Evolutionary conservation across 2,329 filamentous ascomycete genomes (phyloP), one percentile per base, ranked within the genome.

Genomic region (Colletotrichum nymphaeae): DNA sequence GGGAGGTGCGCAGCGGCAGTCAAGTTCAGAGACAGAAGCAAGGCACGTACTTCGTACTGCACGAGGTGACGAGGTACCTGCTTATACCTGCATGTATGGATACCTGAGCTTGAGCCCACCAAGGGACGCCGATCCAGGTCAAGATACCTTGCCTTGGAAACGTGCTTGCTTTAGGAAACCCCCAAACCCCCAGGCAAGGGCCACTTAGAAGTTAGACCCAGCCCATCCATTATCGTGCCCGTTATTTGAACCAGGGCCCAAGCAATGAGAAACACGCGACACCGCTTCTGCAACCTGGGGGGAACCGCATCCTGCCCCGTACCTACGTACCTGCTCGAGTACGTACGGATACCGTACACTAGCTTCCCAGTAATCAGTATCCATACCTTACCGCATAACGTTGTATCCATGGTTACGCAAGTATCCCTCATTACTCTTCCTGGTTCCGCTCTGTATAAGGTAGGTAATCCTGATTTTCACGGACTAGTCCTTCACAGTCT

Each of bases 71-170:
- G 19, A 49, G 19, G 19, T 49, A n/a, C 42, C 42, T 49, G 42
- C 19, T 49, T 19, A 49, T 7, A 19, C 16, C 56, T 49, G 14
- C 63, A 58, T 30, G 55, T 19, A 22, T 19, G n/a, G 46, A 32
- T 42, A 68, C 66, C 46, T 32, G 22, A 42, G n/a, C 35, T 42
- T n/a, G 22, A 63, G 32, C 49, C 28, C 32, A 26, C 37, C 26
- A n/a, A n/a, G 26, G 49, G 35, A 69, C n/a, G 30, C 26, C 32
- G 22, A 24, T 19, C 53, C 37, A 66, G 62, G 67, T 70, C 62
- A 8, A 53, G 67, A 55, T 59, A 66, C 67, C 67, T 70, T 66
- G 22, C 42, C 37, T 68, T 72, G 69, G 64, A 72, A 68, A 68
- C 69, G 69, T 57, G 64, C 64, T 63, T 68, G 69, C 56, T 68